Conservation (phyloP, 371 early-diverging fungal genomes). For the Dichotomocladium elegans region DNA sequence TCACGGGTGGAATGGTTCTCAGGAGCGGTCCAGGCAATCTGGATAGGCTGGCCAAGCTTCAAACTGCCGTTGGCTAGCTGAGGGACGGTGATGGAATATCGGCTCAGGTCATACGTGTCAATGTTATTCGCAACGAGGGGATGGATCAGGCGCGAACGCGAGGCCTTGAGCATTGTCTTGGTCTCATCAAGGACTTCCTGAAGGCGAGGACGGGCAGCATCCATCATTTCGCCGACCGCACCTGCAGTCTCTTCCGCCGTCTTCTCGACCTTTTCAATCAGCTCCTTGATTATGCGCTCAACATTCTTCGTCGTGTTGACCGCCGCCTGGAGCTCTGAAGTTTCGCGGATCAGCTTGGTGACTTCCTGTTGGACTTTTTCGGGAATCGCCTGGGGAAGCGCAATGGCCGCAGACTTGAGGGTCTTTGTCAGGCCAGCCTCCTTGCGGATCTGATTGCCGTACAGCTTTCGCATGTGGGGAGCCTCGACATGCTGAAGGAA, state of each 20-base stretch:
- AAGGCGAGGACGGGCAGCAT: constrained; percentile 42
- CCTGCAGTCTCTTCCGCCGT: constrained; percentile 57
- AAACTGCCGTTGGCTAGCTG: constrained; percentile 15
- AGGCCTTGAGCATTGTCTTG: constrained; percentile 45
- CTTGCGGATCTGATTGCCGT: constrained; percentile 74
- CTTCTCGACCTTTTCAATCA: constrained; percentile 55
- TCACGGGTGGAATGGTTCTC: constrained; percentile 69
- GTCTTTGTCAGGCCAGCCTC: constrained; percentile 77
- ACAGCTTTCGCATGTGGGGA: constrained; percentile 83
- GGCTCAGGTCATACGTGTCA: constrained; percentile 46
- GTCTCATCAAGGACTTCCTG: constrained; percentile 62
- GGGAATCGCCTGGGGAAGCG: constrained; percentile 27
- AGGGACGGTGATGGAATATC: constrained; percentile 37
- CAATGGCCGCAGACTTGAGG: constrained; percentile 34
- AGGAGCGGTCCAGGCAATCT: constrained; percentile 70
- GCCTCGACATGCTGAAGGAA: constrained; percentile 82
- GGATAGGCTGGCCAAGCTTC: constrained; percentile 71
- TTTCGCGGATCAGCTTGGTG: constrained; percentile 36
- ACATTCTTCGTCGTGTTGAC: constrained; percentile 47
- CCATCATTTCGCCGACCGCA: constrained; percentile 45
- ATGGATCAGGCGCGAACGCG: constrained; percentile 36
- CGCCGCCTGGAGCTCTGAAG: constrained; percentile 28
- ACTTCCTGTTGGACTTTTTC: constrained; percentile 32
- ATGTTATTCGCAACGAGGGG: constrained; percentile 44
- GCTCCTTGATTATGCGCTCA: constrained; percentile 54